Percentiles rank a stretch among this genome's conserved stretches.
Evolutionary conservation across 305 asterid genomes (phyloP).

Genomic region (Fraxinus baroniana): DNA sequence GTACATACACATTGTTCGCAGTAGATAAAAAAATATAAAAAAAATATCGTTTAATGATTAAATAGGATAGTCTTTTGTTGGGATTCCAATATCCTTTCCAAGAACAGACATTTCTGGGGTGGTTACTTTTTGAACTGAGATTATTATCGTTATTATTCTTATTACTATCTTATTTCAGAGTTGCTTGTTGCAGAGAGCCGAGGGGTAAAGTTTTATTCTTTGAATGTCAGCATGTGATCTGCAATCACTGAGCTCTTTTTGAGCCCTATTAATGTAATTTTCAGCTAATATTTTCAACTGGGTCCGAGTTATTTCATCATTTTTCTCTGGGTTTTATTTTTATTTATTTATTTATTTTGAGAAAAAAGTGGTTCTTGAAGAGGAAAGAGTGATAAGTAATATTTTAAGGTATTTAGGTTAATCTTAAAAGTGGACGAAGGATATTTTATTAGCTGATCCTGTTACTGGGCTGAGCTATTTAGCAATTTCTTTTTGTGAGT

Average conservation of each 20-base stretch:
- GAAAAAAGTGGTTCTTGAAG: slow-evolving; percentile 19
- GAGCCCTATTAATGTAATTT: slow-evolving; percentile 28
- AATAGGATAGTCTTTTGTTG: slow-evolving; percentile 26
- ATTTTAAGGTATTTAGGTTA: slow-evolving; percentile 19
- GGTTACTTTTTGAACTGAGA: slow-evolving; percentile 25
- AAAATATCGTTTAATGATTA: slow-evolving; percentile 16
- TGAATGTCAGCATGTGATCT: slow-evolving; percentile 52
- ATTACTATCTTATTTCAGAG: slow-evolving; percentile 30
- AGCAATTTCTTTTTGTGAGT: neutral
- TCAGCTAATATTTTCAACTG: slow-evolving; percentile 32
- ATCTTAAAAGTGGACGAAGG: slow-evolving; percentile 7
- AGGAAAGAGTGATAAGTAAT: slow-evolving; percentile 26
- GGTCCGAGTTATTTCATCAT: slow-evolving; percentile 29
- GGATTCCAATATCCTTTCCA: slow-evolving; percentile 40
- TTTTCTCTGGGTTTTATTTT: slow-evolving; percentile 25
- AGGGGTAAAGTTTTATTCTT: slow-evolving; percentile 26
- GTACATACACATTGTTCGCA: neutral
- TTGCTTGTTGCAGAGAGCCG: slow-evolving; percentile 29
- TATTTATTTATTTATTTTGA: neutral
- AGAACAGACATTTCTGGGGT: slow-evolving; percentile 33
- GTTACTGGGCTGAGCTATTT: neutral
- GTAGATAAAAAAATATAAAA: neutral
- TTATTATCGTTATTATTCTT: slow-evolving; percentile 6
- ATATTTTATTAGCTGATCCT: slow-evolving; percentile 18
- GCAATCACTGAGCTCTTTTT: slow-evolving; percentile 32